Conservation (phyloP, 2,329 filamentous ascomycete species). For the Microsporum canis region DNA sequence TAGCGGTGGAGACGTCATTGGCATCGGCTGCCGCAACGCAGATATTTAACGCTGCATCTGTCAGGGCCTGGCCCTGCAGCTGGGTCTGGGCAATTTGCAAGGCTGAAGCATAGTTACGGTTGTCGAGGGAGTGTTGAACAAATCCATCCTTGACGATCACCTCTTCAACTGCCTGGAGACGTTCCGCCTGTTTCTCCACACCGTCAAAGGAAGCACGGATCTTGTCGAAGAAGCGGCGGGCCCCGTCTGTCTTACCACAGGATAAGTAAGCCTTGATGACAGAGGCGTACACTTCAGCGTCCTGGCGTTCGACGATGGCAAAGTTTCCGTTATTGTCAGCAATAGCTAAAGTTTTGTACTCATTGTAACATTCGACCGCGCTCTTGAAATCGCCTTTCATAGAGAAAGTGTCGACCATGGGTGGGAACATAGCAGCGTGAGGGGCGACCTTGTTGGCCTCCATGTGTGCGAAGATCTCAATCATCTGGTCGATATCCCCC, state of each 20-base stretch:
- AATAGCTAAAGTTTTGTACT: slow-evolving; percentile 83
- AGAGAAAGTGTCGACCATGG: slow-evolving; percentile 92
- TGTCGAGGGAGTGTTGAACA: slow-evolving; percentile 63
- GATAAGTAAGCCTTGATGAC: slow-evolving; percentile 80
- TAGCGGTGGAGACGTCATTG: slow-evolving; percentile 57
- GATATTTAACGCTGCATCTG: slow-evolving; percentile 58
- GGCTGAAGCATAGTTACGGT: slow-evolving; percentile 60
- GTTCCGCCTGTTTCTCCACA: slow-evolving; percentile 43
- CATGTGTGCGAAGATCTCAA: slow-evolving; percentile 85
- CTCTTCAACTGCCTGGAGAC: slow-evolving; percentile 55
- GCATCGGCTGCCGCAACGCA: slow-evolving; percentile 69
- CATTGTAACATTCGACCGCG: slow-evolving; percentile 89
- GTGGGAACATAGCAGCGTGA: slow-evolving; percentile 70
- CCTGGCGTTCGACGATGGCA: slow-evolving; percentile 58
- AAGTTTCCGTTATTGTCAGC: slow-evolving; percentile 64
- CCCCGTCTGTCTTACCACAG: slow-evolving; percentile 68
- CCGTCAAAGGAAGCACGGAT: slow-evolving; percentile 50
- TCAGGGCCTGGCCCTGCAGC: slow-evolving; percentile 48
- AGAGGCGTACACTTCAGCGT: slow-evolving; percentile 80
- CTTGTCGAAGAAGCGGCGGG: slow-evolving; percentile 72
- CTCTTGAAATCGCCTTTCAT: slow-evolving; percentile 68
- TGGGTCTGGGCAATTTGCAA: slow-evolving; percentile 55
- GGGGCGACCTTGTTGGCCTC: slow-evolving; percentile 63
- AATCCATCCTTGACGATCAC: slow-evolving; percentile 63
- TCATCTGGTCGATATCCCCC: slow-evolving; percentile 76